phyloP scores from a whole-genome alignment of 352 stramenopile genomes.

The Phytophthora sp. region DNA sequence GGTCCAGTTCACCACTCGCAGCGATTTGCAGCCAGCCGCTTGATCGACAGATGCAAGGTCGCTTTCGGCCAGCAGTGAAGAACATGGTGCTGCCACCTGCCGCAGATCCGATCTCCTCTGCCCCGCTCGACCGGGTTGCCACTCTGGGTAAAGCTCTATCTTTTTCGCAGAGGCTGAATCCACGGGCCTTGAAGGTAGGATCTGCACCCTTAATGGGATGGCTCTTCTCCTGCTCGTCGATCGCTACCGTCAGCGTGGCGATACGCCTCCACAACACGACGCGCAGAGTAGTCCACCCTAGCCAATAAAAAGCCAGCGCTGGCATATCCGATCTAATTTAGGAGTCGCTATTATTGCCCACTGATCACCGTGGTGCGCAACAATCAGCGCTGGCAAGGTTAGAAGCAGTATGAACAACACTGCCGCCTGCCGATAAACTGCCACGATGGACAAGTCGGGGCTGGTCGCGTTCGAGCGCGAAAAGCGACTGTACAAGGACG shows the following conservation, averaged over 20 bases:
- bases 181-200: neutral
- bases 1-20: conserved; percentile 12
- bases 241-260: conserved; percentile 7
- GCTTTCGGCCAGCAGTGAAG: neutral
- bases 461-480: conserved; percentile 71
- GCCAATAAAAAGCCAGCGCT: conserved; percentile 16
- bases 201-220: conserved; percentile 3
- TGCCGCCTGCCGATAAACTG: neutral
- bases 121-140: neutral
- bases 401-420: neutral
- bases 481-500: conserved; percentile 81
- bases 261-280: conserved; percentile 9
- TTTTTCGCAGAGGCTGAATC: conserved; percentile 6
- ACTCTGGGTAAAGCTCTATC: neutral
- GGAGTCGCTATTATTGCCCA: neutral
- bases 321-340: conserved; percentile 23
- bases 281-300: conserved; percentile 1
- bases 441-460: conserved; percentile 55
- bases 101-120: neutral
- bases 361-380: too few species aligned
- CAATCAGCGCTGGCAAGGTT: neutral
- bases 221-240: conserved; percentile 21
- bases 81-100: neutral
- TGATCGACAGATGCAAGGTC: neutral
- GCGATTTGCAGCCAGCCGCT: conserved; percentile 22